Base-by-base conservation (phyloP, 2,329 filamentous ascomycete genomes). In the Xylaria arbuscula region DNA sequence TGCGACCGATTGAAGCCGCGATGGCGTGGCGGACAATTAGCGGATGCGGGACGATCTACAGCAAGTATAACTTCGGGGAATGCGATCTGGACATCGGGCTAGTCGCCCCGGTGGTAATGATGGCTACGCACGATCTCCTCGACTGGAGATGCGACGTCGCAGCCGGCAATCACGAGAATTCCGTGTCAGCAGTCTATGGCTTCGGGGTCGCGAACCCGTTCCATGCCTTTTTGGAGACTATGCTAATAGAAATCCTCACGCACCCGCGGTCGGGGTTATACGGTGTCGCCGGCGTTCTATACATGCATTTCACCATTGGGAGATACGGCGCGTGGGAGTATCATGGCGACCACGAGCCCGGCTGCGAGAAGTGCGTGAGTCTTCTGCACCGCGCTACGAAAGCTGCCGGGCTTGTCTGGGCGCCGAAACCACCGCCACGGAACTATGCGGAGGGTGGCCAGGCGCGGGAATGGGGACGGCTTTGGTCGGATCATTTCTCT, bases 121-220 rank as follows among this genome's bases (percentile, higher is more conserved):
- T 70, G 58, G 62, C 62, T 10, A 32, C 54, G 3, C 68, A 70
- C 3, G 68, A 70, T 22, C 45, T 70, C 7, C 51, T 70, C 3
- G 68, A 70, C 34, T 70, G 68, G 68, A 22, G 66, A n/a, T 68
- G 68, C 36, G 68, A 70, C 19, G 55, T 64, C 9, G 66, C 68
- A 7, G 68, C 68, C 3, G 66, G 66, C 2, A 66, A 66, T 9
- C 32, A 70, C 38, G 68, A 70, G 19, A 70, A 70, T 19, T 34
- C 55, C 15, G 11, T 70, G 8, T 70, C 68, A 3, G 68, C 68
- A 0, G 54, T 50, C 13, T 45, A 68, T 13, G 68, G 68, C 3
- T 68, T 70, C 9, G 66, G 68, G 2, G 47, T 68, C 38, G 54
- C 15, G 6, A 38, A 40, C 2, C 66, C 68, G n/a, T 70, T 70